Evolutionary conservation across 805 yeast species (phyloP), one percentile per base, ranked within the genome.

Genomic region (Metschnikowia lunata): DNA sequence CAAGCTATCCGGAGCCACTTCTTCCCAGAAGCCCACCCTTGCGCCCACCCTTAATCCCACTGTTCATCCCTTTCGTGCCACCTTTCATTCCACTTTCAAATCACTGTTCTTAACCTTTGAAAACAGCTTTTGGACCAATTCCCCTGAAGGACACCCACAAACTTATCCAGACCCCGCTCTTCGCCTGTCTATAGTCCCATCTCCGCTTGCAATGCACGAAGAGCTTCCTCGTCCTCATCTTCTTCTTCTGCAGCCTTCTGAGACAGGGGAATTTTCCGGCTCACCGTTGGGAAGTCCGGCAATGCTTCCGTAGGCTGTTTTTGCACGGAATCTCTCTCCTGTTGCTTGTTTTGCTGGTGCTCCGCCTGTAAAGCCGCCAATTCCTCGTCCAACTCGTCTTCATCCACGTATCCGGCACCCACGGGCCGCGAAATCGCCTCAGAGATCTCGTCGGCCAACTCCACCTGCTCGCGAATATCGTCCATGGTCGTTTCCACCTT

Each of bases 401-500:
- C 95, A 60, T 87, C 96, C 29, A 83, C 72, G 53, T 77, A 82
- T 46, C 88, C 96, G 40, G 75, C 75, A 43, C 95, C 95, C 53
- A 93, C 78, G 6, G 99, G 97, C 68, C 96, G 80, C 39, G 96
- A 85, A 46, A 93, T 89, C 33, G 99, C 98, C 46, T 93, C 97
- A 39, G 95, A 83, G 43, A 93, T 89, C 72, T 93, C 99, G 54
- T 89, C 97, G 35, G 96, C 86, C 58, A 88, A 73, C 58, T 91
- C 97, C 41, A 91, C 95, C 67, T 93, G 98, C 63, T 93, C 99
- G 56, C 98, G 80, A 51, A 95, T 88, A 50, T 91, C 96, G 64
- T 93, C 99, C 98, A 93, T 91, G 8, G 97, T 91, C 56, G 83
- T 85, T 63, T 93, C 99, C 35, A 93, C 97, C 72, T 89, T 90